Evolutionary conservation across 208 protist genomes (phyloP), one percentile per base, ranked within the genome.

Genomic region (Crithidia expoeki): DNA sequence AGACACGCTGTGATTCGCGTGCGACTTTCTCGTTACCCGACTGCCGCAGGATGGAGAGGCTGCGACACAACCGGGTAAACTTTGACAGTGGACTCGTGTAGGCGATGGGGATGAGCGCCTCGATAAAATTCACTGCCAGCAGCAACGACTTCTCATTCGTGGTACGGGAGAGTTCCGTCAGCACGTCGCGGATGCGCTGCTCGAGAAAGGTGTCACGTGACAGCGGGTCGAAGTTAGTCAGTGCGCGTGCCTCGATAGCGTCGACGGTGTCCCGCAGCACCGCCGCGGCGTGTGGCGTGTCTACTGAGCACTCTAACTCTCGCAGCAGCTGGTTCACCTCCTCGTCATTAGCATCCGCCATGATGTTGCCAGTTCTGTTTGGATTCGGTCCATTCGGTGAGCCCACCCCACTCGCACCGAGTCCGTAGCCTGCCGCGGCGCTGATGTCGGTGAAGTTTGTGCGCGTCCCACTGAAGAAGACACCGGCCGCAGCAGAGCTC

Each of bases 71-170:
- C 0, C 90, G 83, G 17, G 86, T 90, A 68, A 89, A 95, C 79
- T 95, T 95, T 17, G 84, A 78, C 32, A 82, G 70, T 32, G 88
- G 84, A 51, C 84, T 91, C 11, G 92, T 95, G 77, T 94, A 97
- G 49, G 79, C 46, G 40, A 97, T 90, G 16, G 82, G 77, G 17
- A 97, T 83, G 9, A 97, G 74, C 21, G 81, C 81, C 64, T 95
- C 86, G 65, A 97, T 90, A 32, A 97, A 83, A 46, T 83, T 76
- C 30, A 87, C 76, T 0, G 90, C 88, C 25, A 94, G 62, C 44
- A 90, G 36, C 16, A 92, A 72, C 7, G 79, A 79, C 14, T 76
- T 74, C 67, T 82, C 77, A 63, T 86, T 86, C 7, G 73, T 63
- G 9, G 85, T 81, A 21, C 76, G 79, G 5, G 82, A 84, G 3